Percentiles rank a stretch among this genome's conserved stretches.
Conservation (phyloP, 1,284 basidiomycete genomes). For the Crepidotus sp. region DNA sequence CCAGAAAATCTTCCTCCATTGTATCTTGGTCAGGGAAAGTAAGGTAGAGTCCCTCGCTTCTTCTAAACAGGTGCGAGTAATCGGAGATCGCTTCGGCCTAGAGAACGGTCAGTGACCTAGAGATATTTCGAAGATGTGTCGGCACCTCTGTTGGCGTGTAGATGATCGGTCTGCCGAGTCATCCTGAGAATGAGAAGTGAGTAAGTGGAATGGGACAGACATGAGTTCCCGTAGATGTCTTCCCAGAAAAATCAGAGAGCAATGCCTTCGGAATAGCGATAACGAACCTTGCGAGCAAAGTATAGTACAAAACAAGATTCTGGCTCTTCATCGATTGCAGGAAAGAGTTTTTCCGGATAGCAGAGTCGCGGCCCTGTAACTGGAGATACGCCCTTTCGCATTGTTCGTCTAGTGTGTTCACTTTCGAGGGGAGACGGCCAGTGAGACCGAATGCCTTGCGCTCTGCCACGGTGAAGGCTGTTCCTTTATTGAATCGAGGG, state of each 20-base stretch:
- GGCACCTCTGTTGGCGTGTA: conserved; percentile 64
- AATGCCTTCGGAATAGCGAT: neutral
- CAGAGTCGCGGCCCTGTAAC: conserved; percentile 36
- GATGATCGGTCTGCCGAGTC: conserved; percentile 43
- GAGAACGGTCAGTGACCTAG: conserved; percentile 9
- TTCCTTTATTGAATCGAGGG: conserved; percentile 67
- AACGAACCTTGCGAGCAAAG: conserved; percentile 34
- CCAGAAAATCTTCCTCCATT: conserved; percentile 72
- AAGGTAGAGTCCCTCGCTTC: conserved; percentile 64
- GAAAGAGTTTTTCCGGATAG: conserved; percentile 64
- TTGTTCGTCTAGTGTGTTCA: conserved; percentile 73
- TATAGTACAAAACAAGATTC: conserved; percentile 71
- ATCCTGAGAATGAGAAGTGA: neutral
- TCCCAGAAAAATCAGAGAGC: neutral
- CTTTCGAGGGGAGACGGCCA: conserved; percentile 69
- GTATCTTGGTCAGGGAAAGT: conserved; percentile 54
- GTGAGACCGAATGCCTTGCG: conserved; percentile 63
- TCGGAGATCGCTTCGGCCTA: conserved; percentile 71
- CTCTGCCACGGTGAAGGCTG: conserved; percentile 61
- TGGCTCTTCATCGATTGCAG: conserved; percentile 64
- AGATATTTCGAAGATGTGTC: neutral
- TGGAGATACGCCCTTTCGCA: conserved; percentile 65
- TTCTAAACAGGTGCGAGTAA: conserved; percentile 74
- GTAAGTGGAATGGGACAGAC: neutral
- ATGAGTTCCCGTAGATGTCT: conserved; percentile 65